These are phyloP conservation scores for Porogramme epimiltina DNA, from an alignment of 1,284 basidiomycete species.

Conservation along the genomic window DNA sequence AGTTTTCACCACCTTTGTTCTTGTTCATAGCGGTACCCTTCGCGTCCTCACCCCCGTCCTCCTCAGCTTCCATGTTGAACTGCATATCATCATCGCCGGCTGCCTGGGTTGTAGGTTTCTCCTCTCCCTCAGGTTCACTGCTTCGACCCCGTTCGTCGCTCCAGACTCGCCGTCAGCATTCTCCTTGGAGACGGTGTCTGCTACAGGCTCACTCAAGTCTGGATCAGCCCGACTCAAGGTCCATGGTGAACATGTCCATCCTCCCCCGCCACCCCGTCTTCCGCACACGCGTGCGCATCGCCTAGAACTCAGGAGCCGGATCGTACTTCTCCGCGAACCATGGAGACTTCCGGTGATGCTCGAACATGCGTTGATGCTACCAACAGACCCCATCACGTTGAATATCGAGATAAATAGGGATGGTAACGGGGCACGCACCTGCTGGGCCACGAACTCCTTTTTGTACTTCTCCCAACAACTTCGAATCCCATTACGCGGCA, in stretches of 20 bases:
- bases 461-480: conserved; percentile 89
- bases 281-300: conserved; percentile 74
- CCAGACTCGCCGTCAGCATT: conserved; percentile 30
- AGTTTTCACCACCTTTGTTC: conserved; percentile 60
- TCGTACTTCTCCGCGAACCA: conserved; percentile 98
- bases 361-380: conserved; percentile 91
- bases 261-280: conserved; percentile 81
- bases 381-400: not conserved
- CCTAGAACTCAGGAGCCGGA: conserved; percentile 64
- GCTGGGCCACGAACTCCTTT: conserved; percentile 81
- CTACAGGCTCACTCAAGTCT: conserved; percentile 60
- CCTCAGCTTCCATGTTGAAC: conserved; percentile 69
- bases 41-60: conserved; percentile 65
- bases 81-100: conserved; percentile 43
- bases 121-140: conserved; percentile 42
- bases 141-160: conserved; percentile 33
- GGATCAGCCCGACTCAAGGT: conserved; percentile 83
- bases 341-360: conserved; percentile 86
- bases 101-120: conserved; percentile 37
- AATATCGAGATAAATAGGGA: not conserved
- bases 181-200: conserved; percentile 51
- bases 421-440: conserved; percentile 57
- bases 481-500: conserved; percentile 77
- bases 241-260: conserved; percentile 70
- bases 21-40: conserved; percentile 45